These are phyloP conservation scores for Neospermospora avenae DNA, from an alignment of 2,329 filamentous ascomycete species.

Conservation along the genomic window DNA sequence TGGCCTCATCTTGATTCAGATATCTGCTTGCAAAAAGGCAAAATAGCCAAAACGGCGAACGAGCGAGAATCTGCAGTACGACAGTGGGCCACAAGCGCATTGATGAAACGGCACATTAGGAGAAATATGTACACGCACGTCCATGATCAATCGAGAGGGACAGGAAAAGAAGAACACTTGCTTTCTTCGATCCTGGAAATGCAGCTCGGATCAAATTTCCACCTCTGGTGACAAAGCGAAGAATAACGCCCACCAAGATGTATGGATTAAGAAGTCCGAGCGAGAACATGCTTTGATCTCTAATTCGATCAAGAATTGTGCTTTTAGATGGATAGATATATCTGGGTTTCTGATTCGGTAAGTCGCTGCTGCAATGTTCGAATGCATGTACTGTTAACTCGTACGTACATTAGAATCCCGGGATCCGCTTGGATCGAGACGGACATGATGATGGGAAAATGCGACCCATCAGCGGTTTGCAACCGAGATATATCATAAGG, in stretches of 20 bases:
- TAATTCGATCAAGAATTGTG: not conserved
- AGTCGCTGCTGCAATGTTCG: not conserved
- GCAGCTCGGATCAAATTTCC: slow-evolving; percentile 2
- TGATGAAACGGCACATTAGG: not conserved
- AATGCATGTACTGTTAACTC: not conserved
- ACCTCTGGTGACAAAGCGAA: slow-evolving; percentile 5
- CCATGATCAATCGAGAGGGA: not conserved
- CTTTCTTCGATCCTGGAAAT: not conserved
- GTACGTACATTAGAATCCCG: not conserved
- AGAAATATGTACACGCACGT: slow-evolving; percentile 4
- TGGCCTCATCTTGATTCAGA: not conserved
- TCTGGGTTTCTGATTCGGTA: not conserved
- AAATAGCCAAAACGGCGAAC: not conserved
- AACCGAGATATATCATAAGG: not conserved
- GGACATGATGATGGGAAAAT: too few species aligned
- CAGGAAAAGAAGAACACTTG: not conserved
- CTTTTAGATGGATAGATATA: not conserved
- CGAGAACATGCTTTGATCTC: not conserved
- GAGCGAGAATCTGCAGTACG: slow-evolving; percentile 16
- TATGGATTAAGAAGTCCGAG: slow-evolving; percentile 13
- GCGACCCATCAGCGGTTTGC: not conserved
- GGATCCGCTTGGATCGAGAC: not conserved
- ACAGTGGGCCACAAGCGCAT: slow-evolving; percentile 22
- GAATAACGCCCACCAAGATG: slow-evolving; percentile 15
- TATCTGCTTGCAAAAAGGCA: not conserved